Evolutionary conservation across 208 protist species (phyloP).

Genomic region (Trichomonas gallinae): DNA sequence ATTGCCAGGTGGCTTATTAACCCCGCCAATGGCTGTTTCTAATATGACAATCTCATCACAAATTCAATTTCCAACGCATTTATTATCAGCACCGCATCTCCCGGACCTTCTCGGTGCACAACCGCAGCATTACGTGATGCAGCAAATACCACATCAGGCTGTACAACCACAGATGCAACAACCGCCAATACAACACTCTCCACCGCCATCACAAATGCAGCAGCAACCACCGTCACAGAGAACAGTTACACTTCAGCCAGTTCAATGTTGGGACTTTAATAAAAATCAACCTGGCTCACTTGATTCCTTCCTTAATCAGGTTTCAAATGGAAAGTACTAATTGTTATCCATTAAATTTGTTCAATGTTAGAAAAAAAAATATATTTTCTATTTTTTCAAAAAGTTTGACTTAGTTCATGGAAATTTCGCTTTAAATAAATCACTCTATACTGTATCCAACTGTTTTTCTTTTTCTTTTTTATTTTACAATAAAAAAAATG

Average conservation of each 20-base stretch:
- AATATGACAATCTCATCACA: background rate
- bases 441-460: too few species aligned
- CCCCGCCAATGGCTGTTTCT: background rate
- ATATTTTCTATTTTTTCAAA: too few species aligned
- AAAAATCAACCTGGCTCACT: background rate
- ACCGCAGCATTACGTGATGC: background rate
- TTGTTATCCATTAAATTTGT: background rate
- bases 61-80: background rate
- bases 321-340: background rate
- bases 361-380: too few species aligned
- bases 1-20: background rate
- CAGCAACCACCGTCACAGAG: background rate
- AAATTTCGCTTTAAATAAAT: too few species aligned
- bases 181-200: background rate
- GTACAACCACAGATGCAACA: background rate
- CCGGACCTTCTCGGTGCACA: background rate
- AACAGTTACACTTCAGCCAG: background rate
- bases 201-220: background rate
- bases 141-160: background rate
- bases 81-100: background rate
- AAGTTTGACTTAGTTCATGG: too few species aligned
- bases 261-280: background rate
- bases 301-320: background rate
- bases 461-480: too few species aligned
- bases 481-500: too few species aligned